Evolutionary conservation across 352 stramenopile species (phyloP), one percentile per base, ranked within the genome.

Genomic region (Globisporangium iwayamae): DNA sequence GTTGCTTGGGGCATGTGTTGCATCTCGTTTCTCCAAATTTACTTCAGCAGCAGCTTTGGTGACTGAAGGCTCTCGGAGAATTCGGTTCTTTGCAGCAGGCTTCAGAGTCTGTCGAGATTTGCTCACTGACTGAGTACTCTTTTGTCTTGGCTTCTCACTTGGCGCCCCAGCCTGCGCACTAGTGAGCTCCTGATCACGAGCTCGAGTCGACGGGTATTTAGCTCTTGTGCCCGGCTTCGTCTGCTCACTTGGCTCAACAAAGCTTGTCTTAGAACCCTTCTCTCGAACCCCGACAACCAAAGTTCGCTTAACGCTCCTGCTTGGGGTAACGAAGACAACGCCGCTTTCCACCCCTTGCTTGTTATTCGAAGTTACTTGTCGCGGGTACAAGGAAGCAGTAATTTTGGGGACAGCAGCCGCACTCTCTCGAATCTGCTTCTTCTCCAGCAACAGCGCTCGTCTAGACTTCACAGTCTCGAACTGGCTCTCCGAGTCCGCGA

Each of bases 401-500:
- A 30, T 32, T 20, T 38, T 32, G 10, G n/a, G 34, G 10, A 43
- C 25, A 30, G 18, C 43, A 36, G 46, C 16, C 10, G 25, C 25
- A 18, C n/a, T 57, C 52, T 62, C 62, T 56, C 54, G 58, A 4
- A 36, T 53, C 28, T 32, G 58, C 47, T 72, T 74, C 39, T 57
- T 66, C 22, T 78, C 73, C 18, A 69, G 50, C 34, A 75, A 30
- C 8, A 77, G 39, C 16, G 66, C 54, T 61, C 71, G 48, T 45
- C 71, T 60, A 8, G 73, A 81, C 9, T 68, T 68, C 38, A 81
- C 73, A 39, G 66, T 79, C 39, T 67, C 66, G 36, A 81, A 81
- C 4, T 20, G 28, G 14, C 60, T 51, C 6, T 32, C 28, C 9
- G 65, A 9, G 55, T 68, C 65, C 7, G 36, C 41, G 18, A 45